A percentile compares a stretch with the other conserved stretches of the same genome.
Evolutionary conservation across 2,329 filamentous ascomycete species (phyloP).

Genomic region (Domatiomyces catenatus): DNA sequence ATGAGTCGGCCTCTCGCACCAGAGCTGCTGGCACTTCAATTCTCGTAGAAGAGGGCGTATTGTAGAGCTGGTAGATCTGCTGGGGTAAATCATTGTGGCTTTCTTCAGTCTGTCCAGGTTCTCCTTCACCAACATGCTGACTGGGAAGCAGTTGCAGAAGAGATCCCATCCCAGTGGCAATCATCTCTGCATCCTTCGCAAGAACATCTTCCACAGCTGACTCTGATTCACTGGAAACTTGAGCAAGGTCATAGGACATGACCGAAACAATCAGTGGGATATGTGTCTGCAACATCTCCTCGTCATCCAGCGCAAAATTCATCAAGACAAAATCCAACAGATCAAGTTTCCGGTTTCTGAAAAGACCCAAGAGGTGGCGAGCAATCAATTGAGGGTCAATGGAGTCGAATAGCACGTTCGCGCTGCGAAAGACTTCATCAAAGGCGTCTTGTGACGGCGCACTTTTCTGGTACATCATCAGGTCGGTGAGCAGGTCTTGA

Average conservation of each 20-base stretch:
- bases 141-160: not conserved
- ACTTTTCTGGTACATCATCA: constrained; percentile 55
- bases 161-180: not conserved
- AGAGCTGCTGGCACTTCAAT: not conserved
- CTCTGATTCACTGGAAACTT: not conserved
- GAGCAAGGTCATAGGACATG: constrained; percentile 6
- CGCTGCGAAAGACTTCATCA: constrained; percentile 76
- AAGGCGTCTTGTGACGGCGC: constrained; percentile 56
- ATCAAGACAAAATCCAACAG: constrained; percentile 67
- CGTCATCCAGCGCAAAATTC: constrained; percentile 83
- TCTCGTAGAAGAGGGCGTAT: not conserved
- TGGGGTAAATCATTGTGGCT: not conserved
- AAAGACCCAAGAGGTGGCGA: constrained; percentile 52
- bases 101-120: not conserved
- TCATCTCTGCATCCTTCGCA: not conserved
- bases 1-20: not conserved
- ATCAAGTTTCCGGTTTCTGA: constrained; percentile 43
- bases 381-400: constrained; percentile 92
- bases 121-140: not conserved
- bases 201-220: not conserved
- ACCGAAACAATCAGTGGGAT: constrained; percentile 9
- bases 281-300: constrained; percentile 55
- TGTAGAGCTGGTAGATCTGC: not conserved
- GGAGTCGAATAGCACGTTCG: constrained; percentile 91
- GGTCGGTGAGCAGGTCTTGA: constrained; percentile 65